A percentile compares a stretch with the other conserved stretches of the same genome.
Conservation (phyloP, 345 rosid species). For the Lepidium sativum region DNA sequence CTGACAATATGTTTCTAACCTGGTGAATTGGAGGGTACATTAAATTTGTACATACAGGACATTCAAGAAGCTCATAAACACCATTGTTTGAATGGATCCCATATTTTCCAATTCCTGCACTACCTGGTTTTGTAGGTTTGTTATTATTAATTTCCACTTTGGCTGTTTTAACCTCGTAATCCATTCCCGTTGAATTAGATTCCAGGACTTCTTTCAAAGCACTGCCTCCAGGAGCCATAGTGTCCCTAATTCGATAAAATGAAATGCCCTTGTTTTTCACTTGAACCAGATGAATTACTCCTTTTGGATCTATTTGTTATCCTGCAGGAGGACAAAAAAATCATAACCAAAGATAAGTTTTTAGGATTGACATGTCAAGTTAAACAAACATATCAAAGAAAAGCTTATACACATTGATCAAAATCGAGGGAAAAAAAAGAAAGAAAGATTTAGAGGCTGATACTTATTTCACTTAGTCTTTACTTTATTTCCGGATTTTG, state of each 20-base stretch:
- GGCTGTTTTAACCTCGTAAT: conserved; percentile 40
- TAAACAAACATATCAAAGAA: background rate
- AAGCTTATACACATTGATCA: background rate
- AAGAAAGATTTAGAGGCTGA: background rate
- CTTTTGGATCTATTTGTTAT: background rate
- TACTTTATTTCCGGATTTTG: background rate
- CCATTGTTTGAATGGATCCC: conserved; percentile 52
- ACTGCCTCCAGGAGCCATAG: conserved; percentile 62
- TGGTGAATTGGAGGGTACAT: conserved; percentile 95
- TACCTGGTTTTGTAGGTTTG: conserved; percentile 45
- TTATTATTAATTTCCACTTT: conserved; percentile 31
- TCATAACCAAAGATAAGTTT: background rate
- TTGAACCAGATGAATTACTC: background rate
- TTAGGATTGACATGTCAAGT: background rate
- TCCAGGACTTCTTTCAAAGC: conserved; percentile 52
- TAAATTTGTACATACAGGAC: conserved; percentile 64
- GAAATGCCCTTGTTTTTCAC: background rate
- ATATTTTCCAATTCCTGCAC: conserved; percentile 36
- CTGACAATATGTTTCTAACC: conserved; percentile 23
- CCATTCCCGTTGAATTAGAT: conserved; percentile 36
- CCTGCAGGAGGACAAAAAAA: conserved; percentile 4
- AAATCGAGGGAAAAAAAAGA: background rate
- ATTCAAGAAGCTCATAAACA: conserved; percentile 79
- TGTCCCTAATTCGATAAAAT: background rate
- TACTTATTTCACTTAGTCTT: conserved; percentile 9